These are phyloP conservation scores for Pythium coloratum DNA, from an alignment of 352 stramenopile genomes.

Conservation along the genomic window DNA sequence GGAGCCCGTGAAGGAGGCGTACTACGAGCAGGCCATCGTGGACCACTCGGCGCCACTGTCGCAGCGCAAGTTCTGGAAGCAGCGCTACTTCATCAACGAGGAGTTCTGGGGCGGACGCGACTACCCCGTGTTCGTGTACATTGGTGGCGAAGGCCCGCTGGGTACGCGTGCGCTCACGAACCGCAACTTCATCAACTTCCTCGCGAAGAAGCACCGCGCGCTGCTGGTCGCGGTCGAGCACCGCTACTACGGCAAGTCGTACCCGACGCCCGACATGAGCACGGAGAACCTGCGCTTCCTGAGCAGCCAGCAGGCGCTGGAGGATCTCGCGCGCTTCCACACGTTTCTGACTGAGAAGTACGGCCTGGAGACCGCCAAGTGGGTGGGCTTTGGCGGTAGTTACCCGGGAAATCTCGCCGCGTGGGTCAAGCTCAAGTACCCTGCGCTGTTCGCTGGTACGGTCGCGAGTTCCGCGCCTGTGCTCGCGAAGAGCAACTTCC, in stretches of 20 bases:
- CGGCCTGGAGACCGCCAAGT: constrained; percentile 63
- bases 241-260: constrained; percentile 95
- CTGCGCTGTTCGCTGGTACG: constrained; percentile 89
- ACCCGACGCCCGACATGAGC: constrained; percentile 82
- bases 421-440: constrained; percentile 93
- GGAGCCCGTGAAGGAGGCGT: constrained; percentile 47
- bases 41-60: constrained; percentile 72
- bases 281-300: constrained; percentile 86
- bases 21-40: constrained; percentile 58
- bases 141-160: constrained; percentile 73
- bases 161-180: constrained; percentile 61
- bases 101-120: constrained; percentile 77
- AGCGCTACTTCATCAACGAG: constrained; percentile 91
- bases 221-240: constrained; percentile 92
- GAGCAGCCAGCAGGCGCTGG: constrained; percentile 87
- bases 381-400: constrained; percentile 94
- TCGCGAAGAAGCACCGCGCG: constrained; percentile 74
- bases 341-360: constrained; percentile 70
- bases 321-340: constrained; percentile 91
- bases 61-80: constrained; percentile 68
- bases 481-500: constrained; percentile 79
- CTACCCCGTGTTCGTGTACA: constrained; percentile 90
- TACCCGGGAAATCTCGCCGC: constrained; percentile 95
- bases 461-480: constrained; percentile 92
- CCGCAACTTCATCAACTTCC: constrained; percentile 72